A percentile compares a stretch with the other conserved stretches of the same genome.
Conservation (phyloP, 768 basidiomycete species). For the Agrocybe pediades region DNA sequence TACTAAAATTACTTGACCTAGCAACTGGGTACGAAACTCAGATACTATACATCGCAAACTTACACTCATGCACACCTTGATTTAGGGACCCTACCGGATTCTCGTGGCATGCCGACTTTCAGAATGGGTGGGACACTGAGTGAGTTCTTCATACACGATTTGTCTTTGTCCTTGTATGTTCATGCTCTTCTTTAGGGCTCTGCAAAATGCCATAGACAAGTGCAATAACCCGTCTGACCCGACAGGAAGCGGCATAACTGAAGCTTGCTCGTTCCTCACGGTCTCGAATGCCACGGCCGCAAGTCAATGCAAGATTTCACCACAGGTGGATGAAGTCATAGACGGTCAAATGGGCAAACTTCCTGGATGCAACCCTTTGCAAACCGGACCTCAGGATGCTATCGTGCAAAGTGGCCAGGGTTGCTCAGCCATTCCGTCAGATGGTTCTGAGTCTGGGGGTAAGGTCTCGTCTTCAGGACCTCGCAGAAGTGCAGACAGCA, state of each 20-base stretch:
- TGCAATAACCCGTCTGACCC: conserved; percentile 42
- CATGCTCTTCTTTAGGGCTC: conserved; percentile 23
- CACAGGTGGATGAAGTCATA: conserved; percentile 30
- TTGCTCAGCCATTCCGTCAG: conserved; percentile 19
- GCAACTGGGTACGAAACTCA: conserved; percentile 37
- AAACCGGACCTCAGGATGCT: conserved; percentile 39
- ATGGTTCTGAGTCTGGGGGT: neutral
- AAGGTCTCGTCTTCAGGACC: too few species aligned
- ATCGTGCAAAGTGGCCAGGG: conserved; percentile 30
- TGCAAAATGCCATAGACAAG: conserved; percentile 47
- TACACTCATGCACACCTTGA: conserved; percentile 15
- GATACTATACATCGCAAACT: neutral
- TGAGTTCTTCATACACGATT: neutral
- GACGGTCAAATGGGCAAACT: conserved; percentile 24
- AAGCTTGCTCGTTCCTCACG: conserved; percentile 41
- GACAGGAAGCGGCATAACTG: conserved; percentile 35
- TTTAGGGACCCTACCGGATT: conserved; percentile 54
- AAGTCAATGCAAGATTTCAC: conserved; percentile 30
- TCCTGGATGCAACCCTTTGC: conserved; percentile 42
- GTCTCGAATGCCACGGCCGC: conserved; percentile 27
- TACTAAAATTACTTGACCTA: neutral
- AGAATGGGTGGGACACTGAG: conserved; percentile 51
- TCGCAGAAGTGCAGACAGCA: too few species aligned
- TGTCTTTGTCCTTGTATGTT: neutral
- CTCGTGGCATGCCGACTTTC: conserved; percentile 49